These are phyloP conservation scores for Diaporthe sp. DNA, from an alignment of 2,329 filamentous ascomycete genomes.

Conservation along the genomic window DNA sequence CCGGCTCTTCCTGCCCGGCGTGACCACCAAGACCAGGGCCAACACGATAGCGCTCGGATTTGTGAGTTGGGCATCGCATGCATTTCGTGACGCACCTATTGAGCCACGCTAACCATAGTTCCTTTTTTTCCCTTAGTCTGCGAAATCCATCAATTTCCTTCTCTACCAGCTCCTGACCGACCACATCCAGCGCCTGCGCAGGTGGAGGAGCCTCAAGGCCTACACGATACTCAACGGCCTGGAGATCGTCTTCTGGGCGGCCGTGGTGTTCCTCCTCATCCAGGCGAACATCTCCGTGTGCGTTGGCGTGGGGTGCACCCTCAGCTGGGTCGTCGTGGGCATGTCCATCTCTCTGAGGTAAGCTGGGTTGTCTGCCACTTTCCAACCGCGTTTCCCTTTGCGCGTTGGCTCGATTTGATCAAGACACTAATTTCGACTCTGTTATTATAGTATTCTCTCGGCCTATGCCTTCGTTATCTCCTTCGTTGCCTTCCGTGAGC, in stretches of 20 bases:
- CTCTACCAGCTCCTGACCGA: conserved; percentile 56
- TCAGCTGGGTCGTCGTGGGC: conserved; percentile 40
- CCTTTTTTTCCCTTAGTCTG: conserved; percentile 38
- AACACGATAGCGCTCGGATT: conserved; percentile 43
- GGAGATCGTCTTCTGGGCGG: conserved; percentile 59
- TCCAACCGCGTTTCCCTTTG: background rate
- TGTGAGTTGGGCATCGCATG: conserved; percentile 32
- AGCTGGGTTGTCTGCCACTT: background rate
- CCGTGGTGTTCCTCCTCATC: conserved; percentile 50
- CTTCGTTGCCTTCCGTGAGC: background rate
- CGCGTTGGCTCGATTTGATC: background rate
- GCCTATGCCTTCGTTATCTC: conserved; percentile 22
- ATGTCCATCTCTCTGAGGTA: conserved; percentile 39
- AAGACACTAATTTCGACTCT: background rate
- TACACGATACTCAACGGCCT: conserved; percentile 56
- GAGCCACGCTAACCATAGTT: background rate
- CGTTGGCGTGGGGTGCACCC: conserved; percentile 40
- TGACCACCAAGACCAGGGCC: conserved; percentile 33
- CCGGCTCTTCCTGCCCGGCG: conserved; percentile 31
- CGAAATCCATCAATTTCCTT: conserved; percentile 57
- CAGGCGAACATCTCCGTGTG: conserved; percentile 42
- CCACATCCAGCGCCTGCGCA: conserved; percentile 49
- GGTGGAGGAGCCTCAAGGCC: conserved; percentile 57
- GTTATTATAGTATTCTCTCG: background rate
- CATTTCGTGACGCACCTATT: too few species aligned